Conservation (phyloP, 441 rosid species). For the Adansonia gregorii region DNA sequence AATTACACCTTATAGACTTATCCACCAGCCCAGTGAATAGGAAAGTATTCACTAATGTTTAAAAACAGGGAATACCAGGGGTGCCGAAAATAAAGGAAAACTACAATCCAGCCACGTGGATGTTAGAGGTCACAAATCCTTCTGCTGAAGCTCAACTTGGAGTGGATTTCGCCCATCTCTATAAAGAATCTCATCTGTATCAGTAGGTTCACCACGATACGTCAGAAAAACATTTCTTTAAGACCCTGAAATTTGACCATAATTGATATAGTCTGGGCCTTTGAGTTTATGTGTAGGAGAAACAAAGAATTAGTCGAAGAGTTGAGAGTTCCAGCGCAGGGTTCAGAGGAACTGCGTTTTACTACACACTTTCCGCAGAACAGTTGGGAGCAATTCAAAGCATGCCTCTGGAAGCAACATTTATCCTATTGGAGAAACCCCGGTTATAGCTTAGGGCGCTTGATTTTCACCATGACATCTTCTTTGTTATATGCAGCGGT, state of each 20-base stretch:
- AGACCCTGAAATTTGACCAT: not conserved
- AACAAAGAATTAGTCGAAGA: constrained; percentile 41
- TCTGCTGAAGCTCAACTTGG: constrained; percentile 42
- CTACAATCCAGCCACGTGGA: constrained; percentile 53
- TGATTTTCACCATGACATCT: constrained; percentile 31
- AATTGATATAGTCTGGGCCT: not conserved
- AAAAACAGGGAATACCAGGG: constrained; percentile 38
- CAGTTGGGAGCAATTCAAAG: constrained; percentile 57
- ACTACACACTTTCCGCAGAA: constrained; percentile 43
- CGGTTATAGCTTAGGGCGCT: constrained; percentile 42
- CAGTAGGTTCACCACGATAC: constrained; percentile 31
- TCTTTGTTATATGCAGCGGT: constrained; percentile 48
- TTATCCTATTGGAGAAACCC: constrained; percentile 66
- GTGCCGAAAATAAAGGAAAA: constrained; percentile 37
- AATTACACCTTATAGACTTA: not conserved
- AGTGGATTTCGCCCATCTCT: constrained; percentile 37
- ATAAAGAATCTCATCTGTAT: constrained; percentile 36
- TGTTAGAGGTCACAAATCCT: constrained; percentile 39
- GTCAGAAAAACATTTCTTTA: not conserved
- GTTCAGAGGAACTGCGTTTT: constrained; percentile 43
- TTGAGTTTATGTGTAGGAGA: constrained; percentile 33
- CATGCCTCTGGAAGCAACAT: constrained; percentile 73
- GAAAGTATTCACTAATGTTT: not conserved
- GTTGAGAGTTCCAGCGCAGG: constrained; percentile 41
- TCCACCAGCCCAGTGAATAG: not conserved